Conservation (phyloP, 1,284 basidiomycete genomes). For the Pascua sp. region DNA sequence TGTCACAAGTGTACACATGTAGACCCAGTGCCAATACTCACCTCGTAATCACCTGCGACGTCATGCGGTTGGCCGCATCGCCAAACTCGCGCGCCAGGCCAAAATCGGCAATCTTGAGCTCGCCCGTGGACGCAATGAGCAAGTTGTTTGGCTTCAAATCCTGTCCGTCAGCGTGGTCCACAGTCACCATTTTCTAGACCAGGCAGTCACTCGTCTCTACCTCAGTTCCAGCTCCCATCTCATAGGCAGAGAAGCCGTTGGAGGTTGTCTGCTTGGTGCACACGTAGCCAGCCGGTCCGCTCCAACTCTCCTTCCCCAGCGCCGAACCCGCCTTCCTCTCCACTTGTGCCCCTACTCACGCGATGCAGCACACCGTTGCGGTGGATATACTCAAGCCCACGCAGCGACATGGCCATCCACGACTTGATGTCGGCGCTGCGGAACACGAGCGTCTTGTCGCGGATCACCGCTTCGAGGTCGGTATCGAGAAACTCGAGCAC, state of each 20-base stretch:
- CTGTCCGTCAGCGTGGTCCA: constrained; percentile 51
- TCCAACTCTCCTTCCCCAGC: too few species aligned
- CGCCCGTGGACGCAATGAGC: constrained; percentile 83
- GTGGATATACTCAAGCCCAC: constrained; percentile 96
- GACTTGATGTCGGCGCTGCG: constrained; percentile 94
- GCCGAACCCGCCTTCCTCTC: too few species aligned
- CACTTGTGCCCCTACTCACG: too few species aligned
- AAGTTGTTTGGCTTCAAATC: constrained; percentile 99
- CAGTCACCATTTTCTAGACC: too few species aligned
- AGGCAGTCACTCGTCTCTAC: too few species aligned
- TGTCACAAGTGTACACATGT: constrained; percentile 1
- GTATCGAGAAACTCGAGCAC: constrained; percentile 96
- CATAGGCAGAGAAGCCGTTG: neutral
- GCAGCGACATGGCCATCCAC: constrained; percentile 98
- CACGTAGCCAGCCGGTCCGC: neutral
- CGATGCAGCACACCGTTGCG: constrained; percentile 89
- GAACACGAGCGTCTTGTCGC: constrained; percentile 86
- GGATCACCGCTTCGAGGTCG: constrained; percentile 96
- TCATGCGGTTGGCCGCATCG: constrained; percentile 85
- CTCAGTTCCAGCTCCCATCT: too few species aligned
- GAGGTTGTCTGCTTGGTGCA: neutral
- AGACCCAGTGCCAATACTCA: constrained; percentile 52
- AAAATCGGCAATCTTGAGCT: constrained; percentile 98
- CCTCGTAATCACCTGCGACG: constrained; percentile 95
- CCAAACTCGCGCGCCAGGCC: constrained; percentile 91